These are phyloP conservation scores for Emergomyces pasteurianus DNA, from an alignment of 2,329 filamentous ascomycete genomes.

Conservation along the genomic window DNA sequence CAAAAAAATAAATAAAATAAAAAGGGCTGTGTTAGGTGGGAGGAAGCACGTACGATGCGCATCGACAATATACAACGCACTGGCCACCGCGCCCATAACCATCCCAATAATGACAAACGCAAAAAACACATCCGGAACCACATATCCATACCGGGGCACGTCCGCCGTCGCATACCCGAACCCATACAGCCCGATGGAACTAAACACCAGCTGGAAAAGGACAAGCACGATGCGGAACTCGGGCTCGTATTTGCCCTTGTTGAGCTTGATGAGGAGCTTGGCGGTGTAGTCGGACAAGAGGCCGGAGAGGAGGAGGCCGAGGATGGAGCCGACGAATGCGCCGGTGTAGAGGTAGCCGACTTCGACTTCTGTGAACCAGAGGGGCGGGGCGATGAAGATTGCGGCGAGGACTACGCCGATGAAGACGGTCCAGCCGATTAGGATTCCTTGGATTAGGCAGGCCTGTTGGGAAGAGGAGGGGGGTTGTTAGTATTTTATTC, in stretches of 20 bases:
- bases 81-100: conserved; percentile 81
- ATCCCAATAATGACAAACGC: conserved; percentile 75
- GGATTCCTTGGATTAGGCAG: conserved; percentile 69
- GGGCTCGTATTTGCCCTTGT: conserved; percentile 76
- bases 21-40: no score
- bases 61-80: conserved; percentile 81
- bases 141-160: conserved; percentile 52
- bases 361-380: conserved; percentile 69
- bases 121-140: conserved; percentile 70
- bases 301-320: conserved; percentile 67
- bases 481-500: conserved; percentile 4
- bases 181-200: conserved; percentile 67
- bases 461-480: no score
- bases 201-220: conserved; percentile 67
- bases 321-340: conserved; percentile 69
- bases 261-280: conserved; percentile 56
- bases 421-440: conserved; percentile 94
- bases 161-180: conserved; percentile 64
- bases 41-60: conserved; percentile 72
- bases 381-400: conserved; percentile 67
- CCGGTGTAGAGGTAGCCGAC: conserved; percentile 82
- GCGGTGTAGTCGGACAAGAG: conserved; percentile 61
- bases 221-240: conserved; percentile 81
- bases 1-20: conserved; percentile 2
- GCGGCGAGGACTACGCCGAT: conserved; percentile 74